Conservation (phyloP, 495 filamentous ascomycete genomes). For the Trichocladium uniseriatum region DNA sequence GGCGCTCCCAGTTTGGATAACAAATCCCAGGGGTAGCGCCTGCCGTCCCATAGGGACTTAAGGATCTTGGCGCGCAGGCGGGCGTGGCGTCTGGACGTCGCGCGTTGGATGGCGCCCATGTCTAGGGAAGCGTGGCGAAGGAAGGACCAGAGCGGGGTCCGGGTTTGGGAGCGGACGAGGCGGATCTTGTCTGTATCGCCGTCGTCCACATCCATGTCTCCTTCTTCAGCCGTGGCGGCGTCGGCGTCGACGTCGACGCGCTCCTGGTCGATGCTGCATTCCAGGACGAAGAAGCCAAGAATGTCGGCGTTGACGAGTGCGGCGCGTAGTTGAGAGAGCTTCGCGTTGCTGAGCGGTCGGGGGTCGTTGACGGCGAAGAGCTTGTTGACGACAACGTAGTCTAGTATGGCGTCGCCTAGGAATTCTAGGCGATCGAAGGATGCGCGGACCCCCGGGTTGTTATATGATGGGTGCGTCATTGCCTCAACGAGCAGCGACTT, state of each 20-base stretch:
- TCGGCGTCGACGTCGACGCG: constrained; percentile 16
- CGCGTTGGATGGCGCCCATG: constrained; percentile 34
- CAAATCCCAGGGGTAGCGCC: constrained; percentile 63
- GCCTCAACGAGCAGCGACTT: constrained; percentile 69
- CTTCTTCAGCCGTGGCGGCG: not conserved
- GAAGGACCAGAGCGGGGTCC: constrained; percentile 53
- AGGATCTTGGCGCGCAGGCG: constrained; percentile 42
- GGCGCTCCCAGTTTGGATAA: constrained; percentile 56
- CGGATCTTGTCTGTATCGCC: not conserved
- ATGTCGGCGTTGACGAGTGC: constrained; percentile 77
- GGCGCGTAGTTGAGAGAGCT: constrained; percentile 68
- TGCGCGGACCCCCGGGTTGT: constrained; percentile 31
- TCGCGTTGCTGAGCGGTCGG: constrained; percentile 44
- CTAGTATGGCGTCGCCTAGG: constrained; percentile 79
- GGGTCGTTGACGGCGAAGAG: constrained; percentile 23
- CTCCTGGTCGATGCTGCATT: constrained; percentile 33
- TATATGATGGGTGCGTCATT: constrained; percentile 72
- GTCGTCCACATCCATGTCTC: constrained; percentile 7
- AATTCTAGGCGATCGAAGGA: constrained; percentile 88
- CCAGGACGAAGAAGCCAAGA: constrained; percentile 76
- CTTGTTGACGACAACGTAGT: constrained; percentile 57
- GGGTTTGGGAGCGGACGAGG: not conserved
- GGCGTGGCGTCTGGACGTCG: constrained; percentile 40
- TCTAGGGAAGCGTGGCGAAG: constrained; percentile 48
- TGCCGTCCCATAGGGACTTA: constrained; percentile 29